Evolutionary conservation across 2,329 filamentous ascomycete species (phyloP), one percentile per base, ranked within the genome.

Genomic region (Pseudogymnoascus sp.): DNA sequence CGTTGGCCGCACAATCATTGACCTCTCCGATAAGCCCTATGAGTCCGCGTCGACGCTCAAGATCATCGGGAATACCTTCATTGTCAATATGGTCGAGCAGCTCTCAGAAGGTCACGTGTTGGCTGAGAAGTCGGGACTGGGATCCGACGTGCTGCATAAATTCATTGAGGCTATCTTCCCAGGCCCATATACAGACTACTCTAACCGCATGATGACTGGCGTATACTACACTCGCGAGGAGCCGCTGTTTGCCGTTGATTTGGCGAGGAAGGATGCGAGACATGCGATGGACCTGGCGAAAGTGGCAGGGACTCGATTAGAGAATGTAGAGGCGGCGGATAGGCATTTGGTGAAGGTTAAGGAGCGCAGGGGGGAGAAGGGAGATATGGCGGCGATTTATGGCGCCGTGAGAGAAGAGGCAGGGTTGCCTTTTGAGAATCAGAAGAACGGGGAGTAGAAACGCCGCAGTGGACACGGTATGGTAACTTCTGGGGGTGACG

Each of bases 1-100:
- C 62, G 89, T 95, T 14, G 83, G 86, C 1, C 82, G 84, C 35
- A 82, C 81, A 1, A 83, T 86, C 67, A 86, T 96, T 65, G 85
- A 93, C 72, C 87, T 91, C 74, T 80, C 81, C 50, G 85, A 82
- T 67, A 82, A 90, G 74, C 82, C 87, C 0, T 86, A 87, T 59
- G 84, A 87, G 61, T 84, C 85, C 62, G 86, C 91, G 4, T 82
- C 86, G 1, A 82, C 85, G 53, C 79, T 96, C 59, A 95, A 96
- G 76, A 80, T 96, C 19, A 82, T 96, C 8, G 92, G 93, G 64
- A 96, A 96, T 75, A 90, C 89, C 0, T 93, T 96, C 73, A 82
- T 96, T 69, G 74, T 96, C 42, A 89, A 90, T 77, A 93, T 93
- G 82, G 83, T 93, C 24, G 88, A 92, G 71, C 82, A 90, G 61